Conservation (phyloP, 768 basidiomycete species). For the Mycena galericulata region DNA sequence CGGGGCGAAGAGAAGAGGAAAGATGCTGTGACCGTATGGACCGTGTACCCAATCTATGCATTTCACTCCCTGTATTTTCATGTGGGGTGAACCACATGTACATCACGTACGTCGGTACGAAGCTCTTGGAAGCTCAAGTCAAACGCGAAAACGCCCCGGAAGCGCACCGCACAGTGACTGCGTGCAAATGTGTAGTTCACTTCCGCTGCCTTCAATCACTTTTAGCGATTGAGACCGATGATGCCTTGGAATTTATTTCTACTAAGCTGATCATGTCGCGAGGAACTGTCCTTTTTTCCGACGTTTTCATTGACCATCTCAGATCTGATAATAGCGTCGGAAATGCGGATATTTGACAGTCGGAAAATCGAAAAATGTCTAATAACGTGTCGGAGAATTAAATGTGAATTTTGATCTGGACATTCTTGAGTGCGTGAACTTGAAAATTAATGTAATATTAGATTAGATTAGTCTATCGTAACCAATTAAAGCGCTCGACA, state of each 20-base stretch:
- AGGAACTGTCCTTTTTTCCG: no score
- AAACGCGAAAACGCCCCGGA: not conserved
- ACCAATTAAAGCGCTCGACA: no score
- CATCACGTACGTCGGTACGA: not conserved
- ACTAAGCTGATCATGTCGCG: no score
- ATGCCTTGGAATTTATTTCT: not conserved
- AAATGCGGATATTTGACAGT: no score
- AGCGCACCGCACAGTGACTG: not conserved
- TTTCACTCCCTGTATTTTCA: not conserved
- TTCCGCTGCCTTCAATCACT: conserved; percentile 1
- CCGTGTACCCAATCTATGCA: not conserved
- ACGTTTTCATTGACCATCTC: not conserved
- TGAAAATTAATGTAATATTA: not conserved
- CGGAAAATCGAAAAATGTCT: no score
- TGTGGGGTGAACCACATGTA: not conserved
- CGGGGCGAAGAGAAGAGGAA: no score
- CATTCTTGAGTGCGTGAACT: not conserved
- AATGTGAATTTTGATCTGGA: not conserved
- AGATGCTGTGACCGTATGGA: no score
- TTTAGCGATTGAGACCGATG: not conserved
- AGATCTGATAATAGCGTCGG: not conserved
- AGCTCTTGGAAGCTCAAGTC: not conserved
- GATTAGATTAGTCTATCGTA: not conserved
- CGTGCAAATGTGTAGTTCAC: not conserved
- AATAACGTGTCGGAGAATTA: not conserved